Conservation (phyloP, 139 green algal genomes). For the Monoraphidium neglectum region DNA sequence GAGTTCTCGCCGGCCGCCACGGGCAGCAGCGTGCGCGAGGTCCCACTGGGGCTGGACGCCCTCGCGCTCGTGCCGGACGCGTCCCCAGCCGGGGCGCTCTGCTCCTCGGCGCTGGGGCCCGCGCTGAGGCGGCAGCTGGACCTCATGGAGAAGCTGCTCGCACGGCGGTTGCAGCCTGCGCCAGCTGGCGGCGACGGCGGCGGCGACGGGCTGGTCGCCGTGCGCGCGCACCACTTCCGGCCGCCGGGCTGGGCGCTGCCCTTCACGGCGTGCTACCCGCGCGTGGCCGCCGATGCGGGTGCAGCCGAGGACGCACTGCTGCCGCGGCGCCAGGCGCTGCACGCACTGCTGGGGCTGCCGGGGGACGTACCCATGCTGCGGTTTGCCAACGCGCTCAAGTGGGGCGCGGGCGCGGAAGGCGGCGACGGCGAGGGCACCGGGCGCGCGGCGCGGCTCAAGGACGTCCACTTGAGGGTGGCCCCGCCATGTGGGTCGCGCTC, state of each 20-base stretch:
- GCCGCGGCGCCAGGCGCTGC: constrained; percentile 41
- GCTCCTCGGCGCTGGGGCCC: background rate
- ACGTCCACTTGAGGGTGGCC: constrained; percentile 75
- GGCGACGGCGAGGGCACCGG: background rate
- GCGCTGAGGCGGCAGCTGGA: constrained; percentile 13
- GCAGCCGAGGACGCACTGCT: constrained; percentile 42
- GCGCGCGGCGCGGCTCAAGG: constrained; percentile 40
- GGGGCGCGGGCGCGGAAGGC: background rate
- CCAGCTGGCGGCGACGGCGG: background rate
- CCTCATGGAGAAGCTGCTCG: constrained; percentile 1
- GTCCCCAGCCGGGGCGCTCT: background rate
- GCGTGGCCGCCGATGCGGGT: constrained; percentile 26
- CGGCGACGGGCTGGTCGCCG: background rate
- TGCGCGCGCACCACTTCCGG: constrained; percentile 10
- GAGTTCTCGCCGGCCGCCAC: constrained; percentile 1
- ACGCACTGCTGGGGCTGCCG: constrained; percentile 72
- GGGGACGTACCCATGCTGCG: constrained; percentile 75
- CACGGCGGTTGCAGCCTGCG: background rate
- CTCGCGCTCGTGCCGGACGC: background rate
- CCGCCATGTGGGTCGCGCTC: constrained; percentile 30
- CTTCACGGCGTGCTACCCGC: constrained; percentile 57
- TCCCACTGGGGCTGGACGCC: constrained; percentile 12
- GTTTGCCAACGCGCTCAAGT: constrained; percentile 58
- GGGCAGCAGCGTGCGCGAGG: too few species aligned
- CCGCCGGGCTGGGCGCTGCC: constrained; percentile 25